Percentiles rank a stretch among this genome's conserved stretches.
These are phyloP conservation scores for Corchorus capsularis DNA, from an alignment of 345 rosid genomes.

Conservation along the genomic window DNA sequence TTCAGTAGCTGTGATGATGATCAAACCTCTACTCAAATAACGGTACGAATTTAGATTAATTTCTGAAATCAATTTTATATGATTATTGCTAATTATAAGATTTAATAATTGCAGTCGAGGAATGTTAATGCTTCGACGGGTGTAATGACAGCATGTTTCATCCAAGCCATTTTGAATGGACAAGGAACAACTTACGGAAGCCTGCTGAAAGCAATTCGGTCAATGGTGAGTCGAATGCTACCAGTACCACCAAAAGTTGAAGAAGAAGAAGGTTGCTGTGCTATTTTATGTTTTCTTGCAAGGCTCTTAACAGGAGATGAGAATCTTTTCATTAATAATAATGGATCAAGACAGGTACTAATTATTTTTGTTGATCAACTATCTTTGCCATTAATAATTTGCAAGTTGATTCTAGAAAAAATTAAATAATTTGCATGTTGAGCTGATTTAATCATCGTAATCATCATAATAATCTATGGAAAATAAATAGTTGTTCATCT, in stretches of 20 bases:
- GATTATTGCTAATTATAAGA: too few relatives aligned
- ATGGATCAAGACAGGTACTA: neutral
- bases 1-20: conserved; percentile 42
- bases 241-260: neutral
- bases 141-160: neutral
- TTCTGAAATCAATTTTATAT: neutral
- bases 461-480: too few relatives aligned
- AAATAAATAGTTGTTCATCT: too few relatives aligned
- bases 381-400: neutral
- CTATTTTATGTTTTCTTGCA: neutral
- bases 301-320: neutral
- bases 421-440: too few relatives aligned
- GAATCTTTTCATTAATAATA: neutral
- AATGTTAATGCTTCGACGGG: too few relatives aligned
- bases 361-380: neutral
- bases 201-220: neutral
- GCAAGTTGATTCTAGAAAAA: neutral
- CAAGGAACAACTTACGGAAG: neutral
- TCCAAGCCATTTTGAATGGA: neutral
- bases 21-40: neutral
- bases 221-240: neutral
- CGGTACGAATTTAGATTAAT: neutral
- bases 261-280: neutral
- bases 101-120: too few relatives aligned
- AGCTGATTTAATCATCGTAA: too few relatives aligned